phyloP scores from a whole-genome alignment of 2,329 filamentous ascomycete genomes.

The Arachnopeziza araneosa region DNA sequence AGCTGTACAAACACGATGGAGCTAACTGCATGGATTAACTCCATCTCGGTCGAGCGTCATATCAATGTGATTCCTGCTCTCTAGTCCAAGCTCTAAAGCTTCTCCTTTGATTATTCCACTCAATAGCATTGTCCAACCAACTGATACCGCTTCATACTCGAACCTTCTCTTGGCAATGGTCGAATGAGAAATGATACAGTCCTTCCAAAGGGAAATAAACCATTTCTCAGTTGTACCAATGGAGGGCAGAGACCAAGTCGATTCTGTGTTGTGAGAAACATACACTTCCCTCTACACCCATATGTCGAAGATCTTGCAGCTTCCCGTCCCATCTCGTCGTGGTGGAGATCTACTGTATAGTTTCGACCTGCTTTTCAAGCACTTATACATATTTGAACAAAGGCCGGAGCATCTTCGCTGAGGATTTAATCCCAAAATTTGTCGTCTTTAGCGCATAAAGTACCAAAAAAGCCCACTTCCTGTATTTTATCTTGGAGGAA shows the following conservation, averaged over 20 bases:
- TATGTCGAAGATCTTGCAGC: background rate
- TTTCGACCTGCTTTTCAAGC: background rate
- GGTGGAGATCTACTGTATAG: background rate
- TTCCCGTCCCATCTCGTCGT: background rate
- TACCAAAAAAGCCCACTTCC: background rate
- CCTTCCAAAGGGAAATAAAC: background rate
- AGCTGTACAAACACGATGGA: no score
- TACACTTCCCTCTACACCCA: background rate
- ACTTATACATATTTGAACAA: background rate
- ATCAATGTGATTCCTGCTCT: background rate
- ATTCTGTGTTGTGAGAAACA: background rate
- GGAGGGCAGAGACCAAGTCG: background rate
- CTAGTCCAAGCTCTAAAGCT: background rate
- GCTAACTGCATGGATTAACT: no score
- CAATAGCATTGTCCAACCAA: background rate
- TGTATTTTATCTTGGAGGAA: background rate
- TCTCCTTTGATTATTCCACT: background rate
- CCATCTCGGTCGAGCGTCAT: background rate
- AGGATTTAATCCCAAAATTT: background rate
- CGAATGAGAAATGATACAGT: background rate
- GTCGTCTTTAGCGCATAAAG: background rate
- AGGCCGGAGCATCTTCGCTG: background rate
- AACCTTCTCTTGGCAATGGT: background rate
- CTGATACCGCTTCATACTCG: background rate
- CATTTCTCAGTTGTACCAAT: background rate